phyloP scores from a whole-genome alignment of 352 stramenopile species.

The Globisporangium alternatum region DNA sequence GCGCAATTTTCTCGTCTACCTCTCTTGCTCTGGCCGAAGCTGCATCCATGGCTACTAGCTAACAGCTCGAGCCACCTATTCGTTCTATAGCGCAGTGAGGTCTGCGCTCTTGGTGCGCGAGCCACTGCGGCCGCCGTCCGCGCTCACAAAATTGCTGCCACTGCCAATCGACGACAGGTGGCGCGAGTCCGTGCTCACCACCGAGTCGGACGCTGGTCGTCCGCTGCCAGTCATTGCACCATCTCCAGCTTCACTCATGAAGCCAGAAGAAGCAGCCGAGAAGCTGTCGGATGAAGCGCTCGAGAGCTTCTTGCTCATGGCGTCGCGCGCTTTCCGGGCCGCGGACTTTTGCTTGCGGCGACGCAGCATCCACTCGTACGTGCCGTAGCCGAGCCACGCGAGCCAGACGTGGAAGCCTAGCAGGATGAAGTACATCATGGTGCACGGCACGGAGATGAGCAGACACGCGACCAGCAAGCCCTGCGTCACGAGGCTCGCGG shows the following conservation, averaged over 20 bases:
- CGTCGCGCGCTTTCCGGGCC: constrained; percentile 30
- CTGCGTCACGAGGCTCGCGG: constrained; percentile 35
- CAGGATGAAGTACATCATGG: constrained; percentile 84
- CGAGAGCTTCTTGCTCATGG: constrained; percentile 12
- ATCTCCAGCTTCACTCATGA: background rate
- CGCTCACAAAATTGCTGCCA: constrained; percentile 35
- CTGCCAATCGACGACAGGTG: constrained; percentile 42
- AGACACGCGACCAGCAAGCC: constrained; percentile 46
- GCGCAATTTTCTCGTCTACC: background rate
- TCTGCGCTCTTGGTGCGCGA: constrained; percentile 16
- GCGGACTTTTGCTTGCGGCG: constrained; percentile 64
- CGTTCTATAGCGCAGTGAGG: constrained; percentile 24
- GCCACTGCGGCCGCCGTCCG: constrained; percentile 8
- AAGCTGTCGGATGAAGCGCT: constrained; percentile 18
- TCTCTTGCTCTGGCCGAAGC: background rate
- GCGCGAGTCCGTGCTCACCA: constrained; percentile 16
- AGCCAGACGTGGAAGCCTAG: constrained; percentile 82
- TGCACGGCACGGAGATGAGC: constrained; percentile 73
- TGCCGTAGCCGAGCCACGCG: constrained; percentile 75
- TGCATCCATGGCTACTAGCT: background rate
- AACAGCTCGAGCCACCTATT: background rate
- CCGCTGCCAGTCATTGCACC: background rate
- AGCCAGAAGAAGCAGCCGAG: background rate
- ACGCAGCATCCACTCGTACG: constrained; percentile 87
- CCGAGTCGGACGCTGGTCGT: constrained; percentile 10